phyloP scores from a whole-genome alignment of 192 early-diverging fungal species.

The Rhizoclosmatium globosum region DNA sequence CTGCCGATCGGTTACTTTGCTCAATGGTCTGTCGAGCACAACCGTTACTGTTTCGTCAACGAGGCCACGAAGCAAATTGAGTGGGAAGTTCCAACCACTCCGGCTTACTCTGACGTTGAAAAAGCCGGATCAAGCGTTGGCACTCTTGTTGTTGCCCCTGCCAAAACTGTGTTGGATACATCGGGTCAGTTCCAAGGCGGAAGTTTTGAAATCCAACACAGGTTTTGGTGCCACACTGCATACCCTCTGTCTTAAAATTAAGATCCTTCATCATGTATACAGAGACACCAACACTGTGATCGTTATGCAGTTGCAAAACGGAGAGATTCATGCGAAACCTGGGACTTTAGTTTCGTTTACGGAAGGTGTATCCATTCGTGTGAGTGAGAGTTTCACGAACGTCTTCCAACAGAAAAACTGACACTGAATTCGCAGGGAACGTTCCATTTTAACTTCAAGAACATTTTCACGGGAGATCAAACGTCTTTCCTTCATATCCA shows the following conservation, averaged over 20 bases:
- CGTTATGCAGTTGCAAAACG: neutral
- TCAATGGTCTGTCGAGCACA: neutral
- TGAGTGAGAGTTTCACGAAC: neutral
- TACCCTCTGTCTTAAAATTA: too few species aligned
- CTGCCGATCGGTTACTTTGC: neutral
- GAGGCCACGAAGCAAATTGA: neutral
- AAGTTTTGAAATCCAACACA: conserved; percentile 5
- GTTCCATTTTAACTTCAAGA: conserved; percentile 2
- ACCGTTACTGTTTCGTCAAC: neutral
- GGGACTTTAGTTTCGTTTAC: neutral
- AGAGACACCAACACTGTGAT: conserved; percentile 16
- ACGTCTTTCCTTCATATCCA: neutral
- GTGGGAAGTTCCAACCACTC: neutral
- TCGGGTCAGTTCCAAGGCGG: neutral
- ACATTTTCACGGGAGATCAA: conserved; percentile 3
- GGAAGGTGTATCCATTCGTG: neutral
- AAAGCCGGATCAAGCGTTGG: too few species aligned
- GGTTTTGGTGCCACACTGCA: neutral
- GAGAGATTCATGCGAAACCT: conserved; percentile 12
- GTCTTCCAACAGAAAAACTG: too few species aligned
- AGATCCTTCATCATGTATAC: too few species aligned
- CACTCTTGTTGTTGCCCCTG: neutral
- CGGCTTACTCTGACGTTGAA: neutral
- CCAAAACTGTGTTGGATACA: neutral
- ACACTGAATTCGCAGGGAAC: neutral